Conservation (phyloP, 306 rosid species). For the Quillaja saponaria region DNA sequence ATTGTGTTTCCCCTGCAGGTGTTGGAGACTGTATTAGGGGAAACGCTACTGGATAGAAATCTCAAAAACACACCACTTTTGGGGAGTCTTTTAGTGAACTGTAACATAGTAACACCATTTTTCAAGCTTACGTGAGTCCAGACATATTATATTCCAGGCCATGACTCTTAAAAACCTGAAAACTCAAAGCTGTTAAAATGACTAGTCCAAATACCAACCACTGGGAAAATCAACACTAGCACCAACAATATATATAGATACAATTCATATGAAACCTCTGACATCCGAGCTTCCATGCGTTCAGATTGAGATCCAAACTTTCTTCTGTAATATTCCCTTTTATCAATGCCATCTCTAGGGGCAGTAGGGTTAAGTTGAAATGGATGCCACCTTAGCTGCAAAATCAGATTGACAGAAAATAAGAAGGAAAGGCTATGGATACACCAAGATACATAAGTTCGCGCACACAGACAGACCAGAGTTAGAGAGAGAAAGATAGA, state of each 20-base stretch:
- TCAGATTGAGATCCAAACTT: slow-evolving; percentile 64
- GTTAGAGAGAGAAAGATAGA: too few species aligned
- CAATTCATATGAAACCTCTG: slow-evolving; percentile 49
- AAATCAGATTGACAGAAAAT: slow-evolving; percentile 18
- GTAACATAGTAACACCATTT: slow-evolving; percentile 24
- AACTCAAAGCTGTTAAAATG: slow-evolving; percentile 21
- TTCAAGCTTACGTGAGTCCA: slow-evolving; percentile 77
- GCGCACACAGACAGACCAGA: too few species aligned
- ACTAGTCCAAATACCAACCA: slow-evolving; percentile 3
- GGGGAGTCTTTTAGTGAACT: slow-evolving; percentile 9
- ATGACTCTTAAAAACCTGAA: slow-evolving; percentile 61
- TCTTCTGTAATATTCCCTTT: slow-evolving; percentile 54
- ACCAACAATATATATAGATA: neutral
- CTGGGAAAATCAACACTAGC: slow-evolving; percentile 19
- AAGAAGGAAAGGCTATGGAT: neutral
- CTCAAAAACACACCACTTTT: slow-evolving; percentile 11
- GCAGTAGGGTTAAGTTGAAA: slow-evolving; percentile 76
- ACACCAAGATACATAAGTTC: slow-evolving; percentile 12
- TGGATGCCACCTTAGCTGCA: slow-evolving; percentile 85
- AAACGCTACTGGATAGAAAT: slow-evolving; percentile 11
- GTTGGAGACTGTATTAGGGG: slow-evolving; percentile 25
- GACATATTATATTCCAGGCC: slow-evolving; percentile 59
- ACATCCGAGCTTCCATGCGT: slow-evolving; percentile 70
- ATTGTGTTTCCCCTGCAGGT: slow-evolving; percentile 84
- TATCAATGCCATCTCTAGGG: slow-evolving; percentile 78